Conservation (phyloP, 139 green algal genomes). For the Chlorella vulgaris region DNA sequence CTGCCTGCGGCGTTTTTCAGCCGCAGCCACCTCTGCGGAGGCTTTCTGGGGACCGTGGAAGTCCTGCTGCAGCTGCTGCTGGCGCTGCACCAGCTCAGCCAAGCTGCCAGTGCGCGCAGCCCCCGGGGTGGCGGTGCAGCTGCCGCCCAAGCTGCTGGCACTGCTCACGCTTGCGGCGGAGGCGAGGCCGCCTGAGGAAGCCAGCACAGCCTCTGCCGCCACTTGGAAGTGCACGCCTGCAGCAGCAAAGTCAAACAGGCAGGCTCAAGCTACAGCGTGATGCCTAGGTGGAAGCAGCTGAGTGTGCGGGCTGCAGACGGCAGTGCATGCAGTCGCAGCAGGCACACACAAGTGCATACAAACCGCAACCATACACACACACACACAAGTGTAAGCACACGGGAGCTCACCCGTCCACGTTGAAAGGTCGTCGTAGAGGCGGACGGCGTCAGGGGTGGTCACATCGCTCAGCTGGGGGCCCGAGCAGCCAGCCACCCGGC, state of each 20-base stretch:
- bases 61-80: conserved; percentile 1
- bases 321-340: too few relatives aligned
- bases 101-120: not conserved
- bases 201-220: conserved; percentile 7
- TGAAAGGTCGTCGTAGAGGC: conserved; percentile 25
- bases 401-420: conserved; percentile 6
- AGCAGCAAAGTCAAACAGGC: too few relatives aligned
- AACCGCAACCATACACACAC: too few relatives aligned
- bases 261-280: too few relatives aligned
- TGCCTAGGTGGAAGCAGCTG: too few relatives aligned
- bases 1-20: not conserved
- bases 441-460: conserved; percentile 2
- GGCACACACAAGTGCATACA: too few relatives aligned
- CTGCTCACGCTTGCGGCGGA: not conserved
- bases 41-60: not conserved
- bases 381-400: not conserved
- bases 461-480: conserved; percentile 4
- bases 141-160: not conserved
- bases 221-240: conserved; percentile 15
- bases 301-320: too few relatives aligned
- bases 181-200: not conserved
- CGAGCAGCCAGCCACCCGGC: not conserved
- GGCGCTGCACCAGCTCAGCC: not conserved
- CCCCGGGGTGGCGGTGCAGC: not conserved
- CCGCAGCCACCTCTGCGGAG: not conserved